These are phyloP conservation scores for Pleurotus salmoneostramineus DNA, from an alignment of 768 basidiomycete species.

Conservation along the genomic window DNA sequence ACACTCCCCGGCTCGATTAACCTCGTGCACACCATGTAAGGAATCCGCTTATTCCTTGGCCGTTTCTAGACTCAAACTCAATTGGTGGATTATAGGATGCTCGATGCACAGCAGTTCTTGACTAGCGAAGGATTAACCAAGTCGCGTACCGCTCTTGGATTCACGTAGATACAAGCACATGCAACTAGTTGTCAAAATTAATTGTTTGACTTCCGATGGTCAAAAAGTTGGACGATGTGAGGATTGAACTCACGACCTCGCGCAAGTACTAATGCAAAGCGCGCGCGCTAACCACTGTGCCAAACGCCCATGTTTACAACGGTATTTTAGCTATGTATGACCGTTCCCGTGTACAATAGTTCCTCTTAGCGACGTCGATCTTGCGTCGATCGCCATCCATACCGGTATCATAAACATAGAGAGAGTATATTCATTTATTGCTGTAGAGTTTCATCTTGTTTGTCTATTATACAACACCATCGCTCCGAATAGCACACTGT, in stretches of 20 bases:
- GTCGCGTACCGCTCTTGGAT: conserved; percentile 29
- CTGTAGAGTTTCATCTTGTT: background rate
- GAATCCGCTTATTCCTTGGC: background rate
- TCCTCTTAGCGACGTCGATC: no score
- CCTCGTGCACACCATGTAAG: conserved; percentile 28
- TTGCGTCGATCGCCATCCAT: no score
- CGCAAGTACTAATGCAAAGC: no score
- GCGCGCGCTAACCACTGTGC: no score
- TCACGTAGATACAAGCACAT: conserved; percentile 7
- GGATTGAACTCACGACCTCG: no score
- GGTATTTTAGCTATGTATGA: no score
- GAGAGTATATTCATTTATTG: no score
- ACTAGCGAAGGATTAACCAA: conserved; percentile 25
- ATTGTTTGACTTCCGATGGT: background rate
- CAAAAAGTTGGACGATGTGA: background rate
- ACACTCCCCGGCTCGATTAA: conserved; percentile 21
- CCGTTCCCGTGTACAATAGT: no score
- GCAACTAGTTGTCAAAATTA: background rate
- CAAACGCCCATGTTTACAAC: no score
- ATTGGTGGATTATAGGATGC: conserved; percentile 19
- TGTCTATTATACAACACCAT: conserved; percentile 41
- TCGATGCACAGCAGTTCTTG: conserved; percentile 31
- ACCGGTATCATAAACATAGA: no score
- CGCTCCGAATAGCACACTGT: conserved; percentile 64
- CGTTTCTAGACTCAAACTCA: background rate